Conservation (phyloP, 306 rosid species). For the Inga oerstediana region DNA sequence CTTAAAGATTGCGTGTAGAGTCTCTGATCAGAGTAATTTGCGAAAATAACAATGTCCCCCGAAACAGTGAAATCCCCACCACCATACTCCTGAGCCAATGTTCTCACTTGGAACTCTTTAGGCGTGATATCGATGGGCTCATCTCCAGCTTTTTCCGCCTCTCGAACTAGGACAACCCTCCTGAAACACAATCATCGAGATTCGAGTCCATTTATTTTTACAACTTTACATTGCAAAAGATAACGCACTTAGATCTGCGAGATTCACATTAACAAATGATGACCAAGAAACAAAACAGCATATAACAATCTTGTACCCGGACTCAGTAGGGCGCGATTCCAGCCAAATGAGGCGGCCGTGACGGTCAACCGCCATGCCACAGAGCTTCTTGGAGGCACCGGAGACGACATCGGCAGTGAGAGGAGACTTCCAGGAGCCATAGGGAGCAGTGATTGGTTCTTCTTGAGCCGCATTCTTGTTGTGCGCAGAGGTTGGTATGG, state of each 20-base stretch:
- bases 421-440: slow-evolving; percentile 94
- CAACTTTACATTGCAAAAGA: background rate
- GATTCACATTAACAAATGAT: background rate
- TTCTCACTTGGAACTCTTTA: slow-evolving; percentile 77
- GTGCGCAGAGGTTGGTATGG: slow-evolving; percentile 28
- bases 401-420: slow-evolving; percentile 85
- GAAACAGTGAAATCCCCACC: slow-evolving; percentile 82
- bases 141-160: slow-evolving; percentile 60
- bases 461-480: slow-evolving; percentile 25
- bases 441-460: slow-evolving; percentile 60
- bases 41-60: slow-evolving; percentile 66
- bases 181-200: slow-evolving; percentile 43
- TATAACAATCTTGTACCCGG: slow-evolving; percentile 54
- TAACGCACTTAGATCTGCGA: background rate
- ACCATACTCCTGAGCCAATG: slow-evolving; percentile 90
- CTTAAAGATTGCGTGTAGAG: slow-evolving; percentile 69
- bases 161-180: slow-evolving; percentile 79
- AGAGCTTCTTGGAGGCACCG: slow-evolving; percentile 73
- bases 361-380: slow-evolving; percentile 68
- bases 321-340: slow-evolving; percentile 83
- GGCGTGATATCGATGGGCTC: slow-evolving; percentile 84
- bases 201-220: background rate
- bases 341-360: slow-evolving; percentile 84
- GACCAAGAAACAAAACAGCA: background rate
- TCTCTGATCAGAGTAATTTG: slow-evolving; percentile 88